Conservation (phyloP, 495 filamentous ascomycete genomes). For the Evernia prunastri region DNA sequence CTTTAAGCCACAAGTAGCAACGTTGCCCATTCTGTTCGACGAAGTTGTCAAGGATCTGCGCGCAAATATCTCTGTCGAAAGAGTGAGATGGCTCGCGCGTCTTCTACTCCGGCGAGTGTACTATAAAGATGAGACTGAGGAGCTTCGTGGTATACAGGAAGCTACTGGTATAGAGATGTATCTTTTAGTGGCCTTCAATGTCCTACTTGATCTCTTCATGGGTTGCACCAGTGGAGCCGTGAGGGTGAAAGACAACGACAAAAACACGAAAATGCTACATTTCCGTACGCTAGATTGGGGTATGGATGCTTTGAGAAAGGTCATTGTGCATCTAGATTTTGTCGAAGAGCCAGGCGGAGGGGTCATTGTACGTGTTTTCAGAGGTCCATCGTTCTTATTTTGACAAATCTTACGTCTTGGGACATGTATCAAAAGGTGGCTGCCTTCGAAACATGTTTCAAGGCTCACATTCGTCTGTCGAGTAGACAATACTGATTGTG, state of each 20-base stretch:
- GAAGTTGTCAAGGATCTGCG: conserved; percentile 31
- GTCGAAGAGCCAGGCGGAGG: conserved; percentile 31
- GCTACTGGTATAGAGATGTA: conserved; percentile 50
- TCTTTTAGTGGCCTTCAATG: conserved; percentile 55
- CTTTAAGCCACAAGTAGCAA: conserved; percentile 38
- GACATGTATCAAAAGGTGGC: background rate
- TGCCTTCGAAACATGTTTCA: background rate
- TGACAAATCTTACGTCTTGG: background rate
- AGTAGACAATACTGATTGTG: background rate
- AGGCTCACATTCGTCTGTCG: background rate
- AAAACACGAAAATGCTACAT: conserved; percentile 46
- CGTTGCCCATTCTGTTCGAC: conserved; percentile 46
- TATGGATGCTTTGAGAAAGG: conserved; percentile 51
- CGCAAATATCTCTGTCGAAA: conserved; percentile 26
- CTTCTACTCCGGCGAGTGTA: conserved; percentile 45
- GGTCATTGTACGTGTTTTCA: conserved; percentile 32
- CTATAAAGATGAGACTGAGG: conserved; percentile 52
- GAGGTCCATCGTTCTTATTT: background rate
- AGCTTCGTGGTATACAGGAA: conserved; percentile 52
- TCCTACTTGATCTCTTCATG: conserved; percentile 57
- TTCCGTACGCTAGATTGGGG: conserved; percentile 64
- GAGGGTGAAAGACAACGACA: conserved; percentile 25
- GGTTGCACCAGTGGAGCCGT: conserved; percentile 59
- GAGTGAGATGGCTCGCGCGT: conserved; percentile 36
- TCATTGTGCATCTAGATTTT: conserved; percentile 56